phyloP scores from a whole-genome alignment of 2,329 filamentous ascomycete genomes.

The Colletotrichum tropicale region DNA sequence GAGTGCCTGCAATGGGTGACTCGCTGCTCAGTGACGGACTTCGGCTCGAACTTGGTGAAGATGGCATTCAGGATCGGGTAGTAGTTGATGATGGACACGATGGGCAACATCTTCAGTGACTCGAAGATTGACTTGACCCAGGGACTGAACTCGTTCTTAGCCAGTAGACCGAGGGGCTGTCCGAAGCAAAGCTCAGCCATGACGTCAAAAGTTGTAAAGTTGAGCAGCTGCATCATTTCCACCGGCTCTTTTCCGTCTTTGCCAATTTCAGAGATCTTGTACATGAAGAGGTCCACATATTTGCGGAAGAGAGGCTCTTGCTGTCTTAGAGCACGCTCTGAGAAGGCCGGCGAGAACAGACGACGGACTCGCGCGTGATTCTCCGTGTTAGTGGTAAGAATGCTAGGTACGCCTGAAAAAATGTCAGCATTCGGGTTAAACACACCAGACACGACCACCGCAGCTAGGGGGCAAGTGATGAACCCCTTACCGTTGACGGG shows the following conservation, averaged over 20 bases:
- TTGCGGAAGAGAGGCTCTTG: conserved; percentile 32
- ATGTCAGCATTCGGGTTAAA: not conserved
- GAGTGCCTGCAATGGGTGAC: conserved; percentile 24
- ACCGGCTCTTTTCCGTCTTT: conserved; percentile 9
- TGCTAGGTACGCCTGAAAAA: conserved; percentile 11
- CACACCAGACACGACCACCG: fast-evolving
- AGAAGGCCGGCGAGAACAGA: conserved; percentile 25
- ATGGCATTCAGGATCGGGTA: conserved; percentile 25
- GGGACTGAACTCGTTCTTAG: conserved; percentile 22
- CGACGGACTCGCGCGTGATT: conserved; percentile 23
- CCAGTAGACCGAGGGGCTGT: conserved; percentile 20
- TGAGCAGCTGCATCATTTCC: conserved; percentile 23
- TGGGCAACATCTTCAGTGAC: conserved; percentile 26
- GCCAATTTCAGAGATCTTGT: conserved; percentile 35
- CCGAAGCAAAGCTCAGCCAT: conserved; percentile 27
- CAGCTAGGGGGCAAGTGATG: too few relatives aligned
- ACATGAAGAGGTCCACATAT: conserved; percentile 40
- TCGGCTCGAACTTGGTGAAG: conserved; percentile 25
- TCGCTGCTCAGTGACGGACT: conserved; percentile 24
- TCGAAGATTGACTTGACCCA: conserved; percentile 26
- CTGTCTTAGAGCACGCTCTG: conserved; percentile 21
- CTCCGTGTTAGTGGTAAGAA: conserved; percentile 22
- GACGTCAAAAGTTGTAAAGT: conserved; percentile 25
- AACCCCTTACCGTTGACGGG: conserved; percentile 20
- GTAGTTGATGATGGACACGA: conserved; percentile 26